Evolutionary conservation across 2,329 filamentous ascomycete genomes (phyloP), one percentile per base, ranked within the genome.

Genomic region (Cercospora sesami): DNA sequence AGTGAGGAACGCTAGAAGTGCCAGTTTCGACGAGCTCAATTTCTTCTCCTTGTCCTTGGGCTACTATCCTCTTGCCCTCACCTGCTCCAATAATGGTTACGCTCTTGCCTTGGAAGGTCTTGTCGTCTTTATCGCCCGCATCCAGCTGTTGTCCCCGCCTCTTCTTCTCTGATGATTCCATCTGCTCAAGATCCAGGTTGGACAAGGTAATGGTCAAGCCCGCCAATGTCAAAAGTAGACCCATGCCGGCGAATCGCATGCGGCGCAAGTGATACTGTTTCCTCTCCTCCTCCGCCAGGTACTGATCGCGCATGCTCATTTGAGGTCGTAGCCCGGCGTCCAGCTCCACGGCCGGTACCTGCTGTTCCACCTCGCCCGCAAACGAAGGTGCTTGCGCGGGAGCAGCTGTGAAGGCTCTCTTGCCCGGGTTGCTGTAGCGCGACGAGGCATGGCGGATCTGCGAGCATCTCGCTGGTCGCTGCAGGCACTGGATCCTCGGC

Each of bases 11-110:
- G n/a, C 89, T 90, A 72, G 85, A 89, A 73, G 94, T 93, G 14
- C 93, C 93, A 0, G 93, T 96, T 16, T 90, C 86, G 0, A 96
- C 89, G 53, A 95, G 83, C 76, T 95, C 91, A 57, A 86, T 84
- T 51, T 90, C 90, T 14, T 91, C 84, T 18, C 76, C 77, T 26
- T 79, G 73, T 12, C 74, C 75, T 63, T 82, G 76, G 0, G 82
- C 81, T 10, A 83, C 82, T 72, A 81, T 84, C 76, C 80, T 81
- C 72, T 79, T 79, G 64, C 74, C 76, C n/a, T 87, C 85, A 69
- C 90, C 88, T 68, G 89, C 89, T 1, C 90, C 79, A 14, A 91
- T 85, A 18, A 89, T 79, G 16, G 88, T 80, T 5, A 87, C 84
- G 55, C 85, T 83, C 72, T 86, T 86, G 63, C 84, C 84, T 68